Evolutionary conservation across 2,329 filamentous ascomycete genomes (phyloP).

Genomic region (Pestalotiopsis sp.): DNA sequence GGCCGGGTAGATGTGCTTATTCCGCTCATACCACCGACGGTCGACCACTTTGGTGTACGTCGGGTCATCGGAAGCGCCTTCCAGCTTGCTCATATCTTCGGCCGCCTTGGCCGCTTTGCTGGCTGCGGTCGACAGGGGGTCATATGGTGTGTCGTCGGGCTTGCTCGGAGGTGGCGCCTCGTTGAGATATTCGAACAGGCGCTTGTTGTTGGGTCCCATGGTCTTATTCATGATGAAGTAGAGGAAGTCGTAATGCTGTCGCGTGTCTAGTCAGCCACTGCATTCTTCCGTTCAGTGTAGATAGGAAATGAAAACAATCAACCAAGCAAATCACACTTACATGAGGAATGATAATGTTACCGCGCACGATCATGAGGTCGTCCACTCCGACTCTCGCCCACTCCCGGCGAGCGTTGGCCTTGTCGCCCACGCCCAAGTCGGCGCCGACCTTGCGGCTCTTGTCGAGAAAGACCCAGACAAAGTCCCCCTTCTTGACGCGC

Average conservation of each 20-base stretch:
- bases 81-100: conserved; percentile 59
- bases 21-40: conserved; percentile 92
- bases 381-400: conserved; percentile 96
- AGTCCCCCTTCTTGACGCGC: conserved; percentile 90
- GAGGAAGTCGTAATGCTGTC: conserved; percentile 94
- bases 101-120: conserved; percentile 38
- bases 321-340: conserved; percentile 55
- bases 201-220: conserved; percentile 68
- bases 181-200: conserved; percentile 75
- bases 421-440: conserved; percentile 74
- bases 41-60: conserved; percentile 91
- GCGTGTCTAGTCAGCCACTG: conserved; percentile 1
- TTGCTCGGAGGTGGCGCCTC: conserved; percentile 41
- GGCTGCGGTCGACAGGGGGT: conserved; percentile 41
- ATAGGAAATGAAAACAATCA: conserved; percentile 4
- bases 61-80: conserved; percentile 79
- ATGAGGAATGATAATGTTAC: conserved; percentile 90
- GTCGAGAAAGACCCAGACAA: conserved; percentile 90
- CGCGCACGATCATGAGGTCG: conserved; percentile 90
- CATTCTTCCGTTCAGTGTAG: conserved; percentile 10
- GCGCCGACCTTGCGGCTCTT: conserved; percentile 89
- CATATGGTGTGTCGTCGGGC: conserved; percentile 17
- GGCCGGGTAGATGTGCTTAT: conserved; percentile 97
- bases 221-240: conserved; percentile 93
- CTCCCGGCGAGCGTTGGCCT: conserved; percentile 69